A percentile compares a stretch with the other conserved stretches of the same genome.
Conservation (phyloP, 805 yeast genomes). For the Candida caryicola region DNA sequence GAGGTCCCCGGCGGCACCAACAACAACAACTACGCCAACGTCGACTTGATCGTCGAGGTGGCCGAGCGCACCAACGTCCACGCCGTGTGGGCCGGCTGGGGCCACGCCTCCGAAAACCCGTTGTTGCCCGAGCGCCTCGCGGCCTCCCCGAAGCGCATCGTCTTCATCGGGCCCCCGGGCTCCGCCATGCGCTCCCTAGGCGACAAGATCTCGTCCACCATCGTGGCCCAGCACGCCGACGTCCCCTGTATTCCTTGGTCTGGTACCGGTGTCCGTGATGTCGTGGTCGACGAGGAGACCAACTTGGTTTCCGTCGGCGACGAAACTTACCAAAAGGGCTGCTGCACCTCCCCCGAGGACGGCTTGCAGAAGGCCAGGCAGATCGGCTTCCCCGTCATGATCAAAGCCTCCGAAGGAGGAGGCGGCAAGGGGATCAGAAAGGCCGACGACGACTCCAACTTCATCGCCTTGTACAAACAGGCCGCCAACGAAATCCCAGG, state of each 20-base stretch:
- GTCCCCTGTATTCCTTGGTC: constrained; percentile 99
- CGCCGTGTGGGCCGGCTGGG: constrained; percentile 99
- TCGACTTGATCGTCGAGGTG: constrained; percentile 91
- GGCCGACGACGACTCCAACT: constrained; percentile 82
- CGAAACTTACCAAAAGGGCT: constrained; percentile 80
- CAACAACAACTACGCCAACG: constrained; percentile 97
- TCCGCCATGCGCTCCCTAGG: constrained; percentile 99
- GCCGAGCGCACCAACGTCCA: constrained; percentile 96
- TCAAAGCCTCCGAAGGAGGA: constrained; percentile 99
- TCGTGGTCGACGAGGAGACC: constrained; percentile 61
- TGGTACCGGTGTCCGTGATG: constrained; percentile 93
- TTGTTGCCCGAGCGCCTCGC: constrained; percentile 89
- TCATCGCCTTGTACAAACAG: constrained; percentile 75
- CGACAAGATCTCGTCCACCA: constrained; percentile 96
- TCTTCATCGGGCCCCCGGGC: constrained; percentile 98
- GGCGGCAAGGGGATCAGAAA: constrained; percentile 99
- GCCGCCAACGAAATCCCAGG: constrained; percentile 98
- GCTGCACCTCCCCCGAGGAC: constrained; percentile 81
- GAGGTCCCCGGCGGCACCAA: constrained; percentile 99
- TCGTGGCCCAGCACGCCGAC: constrained; percentile 97
- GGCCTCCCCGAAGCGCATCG: constrained; percentile 82
- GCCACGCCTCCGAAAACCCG: constrained; percentile 99
- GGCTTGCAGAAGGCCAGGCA: constrained; percentile 80
- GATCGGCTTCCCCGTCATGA: constrained; percentile 98
- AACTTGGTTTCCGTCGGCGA: constrained; percentile 88